These are phyloP conservation scores for Herpetomonas samuelpessoai DNA, from an alignment of 208 protist species.

Conservation along the genomic window DNA sequence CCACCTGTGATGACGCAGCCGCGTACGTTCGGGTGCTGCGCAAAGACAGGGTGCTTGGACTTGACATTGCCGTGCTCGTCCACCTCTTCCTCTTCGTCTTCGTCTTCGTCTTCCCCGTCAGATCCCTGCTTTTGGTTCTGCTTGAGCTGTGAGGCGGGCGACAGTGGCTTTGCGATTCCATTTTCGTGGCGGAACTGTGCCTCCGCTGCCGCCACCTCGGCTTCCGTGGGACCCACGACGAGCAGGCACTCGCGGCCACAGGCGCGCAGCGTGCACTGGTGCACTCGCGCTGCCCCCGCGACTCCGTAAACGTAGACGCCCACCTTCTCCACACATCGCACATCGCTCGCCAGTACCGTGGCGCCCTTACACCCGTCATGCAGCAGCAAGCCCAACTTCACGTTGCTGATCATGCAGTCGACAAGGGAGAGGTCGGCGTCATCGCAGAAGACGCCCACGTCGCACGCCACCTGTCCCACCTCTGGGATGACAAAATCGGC, in stretches of 20 bases:
- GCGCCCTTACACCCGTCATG: conserved; percentile 48
- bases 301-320: conserved; percentile 64
- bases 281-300: conserved; percentile 32
- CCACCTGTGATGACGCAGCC: conserved; percentile 48
- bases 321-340: conserved; percentile 53
- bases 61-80: background rate
- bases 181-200: conserved; percentile 6
- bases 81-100: conserved; percentile 46
- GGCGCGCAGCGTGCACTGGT: conserved; percentile 31
- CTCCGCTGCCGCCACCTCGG: conserved; percentile 28
- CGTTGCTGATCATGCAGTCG: conserved; percentile 68
- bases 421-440: conserved; percentile 60
- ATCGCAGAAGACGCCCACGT: conserved; percentile 68
- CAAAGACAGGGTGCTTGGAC: conserved; percentile 21
- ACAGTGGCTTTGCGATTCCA: conserved; percentile 4
- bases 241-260: conserved; percentile 68
- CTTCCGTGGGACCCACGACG: conserved; percentile 41
- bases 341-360: conserved; percentile 22
- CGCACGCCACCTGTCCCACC: conserved; percentile 16
- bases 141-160: background rate
- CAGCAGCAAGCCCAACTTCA: conserved; percentile 49
- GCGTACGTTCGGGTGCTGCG: conserved; percentile 59
- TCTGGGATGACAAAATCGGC: conserved; percentile 39
- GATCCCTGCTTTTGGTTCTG: conserved; percentile 12
- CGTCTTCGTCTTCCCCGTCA: conserved; percentile 45